A percentile compares a stretch with the other conserved stretches of the same genome.
Conservation (phyloP, 208 protist genomes). For the Trypanosoma cruzi region DNA sequence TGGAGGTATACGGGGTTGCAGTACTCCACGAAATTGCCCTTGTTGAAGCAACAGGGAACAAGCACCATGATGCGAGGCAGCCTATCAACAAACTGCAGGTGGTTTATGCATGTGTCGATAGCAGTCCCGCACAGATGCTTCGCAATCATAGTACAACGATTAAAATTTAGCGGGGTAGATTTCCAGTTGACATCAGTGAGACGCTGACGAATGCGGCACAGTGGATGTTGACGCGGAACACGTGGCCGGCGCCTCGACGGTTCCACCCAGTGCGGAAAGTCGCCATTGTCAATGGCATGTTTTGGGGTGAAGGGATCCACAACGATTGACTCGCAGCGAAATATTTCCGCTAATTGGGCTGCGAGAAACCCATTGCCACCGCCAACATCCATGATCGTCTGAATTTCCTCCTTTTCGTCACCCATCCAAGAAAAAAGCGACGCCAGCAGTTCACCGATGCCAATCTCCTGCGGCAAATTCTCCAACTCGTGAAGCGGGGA, state of each 20-base stretch:
- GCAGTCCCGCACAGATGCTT: conserved; percentile 87
- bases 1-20: conserved; percentile 50
- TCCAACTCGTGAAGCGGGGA: conserved; percentile 81
- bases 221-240: conserved; percentile 26
- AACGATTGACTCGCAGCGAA: conserved; percentile 63
- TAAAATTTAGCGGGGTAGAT: conserved; percentile 26
- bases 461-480: conserved; percentile 85
- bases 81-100: conserved; percentile 46
- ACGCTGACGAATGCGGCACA: conserved; percentile 42
- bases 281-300: conserved; percentile 62
- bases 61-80: conserved; percentile 70
- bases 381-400: conserved; percentile 72
- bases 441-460: conserved; percentile 64
- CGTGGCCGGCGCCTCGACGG: conserved; percentile 33
- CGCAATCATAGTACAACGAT: conserved; percentile 53
- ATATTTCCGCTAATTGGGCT: conserved; percentile 56
- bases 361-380: conserved; percentile 85
- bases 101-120: conserved; percentile 67
- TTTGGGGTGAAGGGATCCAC: conserved; percentile 73
- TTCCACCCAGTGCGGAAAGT: conserved; percentile 52
- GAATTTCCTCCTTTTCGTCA: background rate
- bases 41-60: conserved; percentile 81
- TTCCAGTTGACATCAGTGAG: conserved; percentile 59
- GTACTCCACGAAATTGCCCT: conserved; percentile 57
- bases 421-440: conserved; percentile 12